Conservation (phyloP, 345 rosid species). For the Heritiera fomes region DNA sequence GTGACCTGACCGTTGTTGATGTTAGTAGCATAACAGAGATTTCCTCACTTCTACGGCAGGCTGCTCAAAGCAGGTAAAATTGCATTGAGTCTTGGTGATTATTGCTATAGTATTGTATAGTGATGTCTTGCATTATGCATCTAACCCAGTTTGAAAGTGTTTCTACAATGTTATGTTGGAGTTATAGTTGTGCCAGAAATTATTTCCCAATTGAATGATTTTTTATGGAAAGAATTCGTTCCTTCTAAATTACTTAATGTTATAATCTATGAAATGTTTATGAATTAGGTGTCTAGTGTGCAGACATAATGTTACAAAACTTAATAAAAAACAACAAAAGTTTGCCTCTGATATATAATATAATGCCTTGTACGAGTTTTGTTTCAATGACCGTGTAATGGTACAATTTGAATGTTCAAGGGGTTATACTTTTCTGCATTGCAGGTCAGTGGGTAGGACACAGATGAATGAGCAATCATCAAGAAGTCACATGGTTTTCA, state of each 20-base stretch:
- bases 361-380: neutral
- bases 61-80: constrained; percentile 87
- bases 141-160: neutral
- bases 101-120: neutral
- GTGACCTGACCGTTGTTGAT: constrained; percentile 79
- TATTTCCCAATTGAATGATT: neutral
- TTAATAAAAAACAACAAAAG: neutral
- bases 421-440: constrained; percentile 7
- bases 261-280: neutral
- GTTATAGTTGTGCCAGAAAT: neutral
- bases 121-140: neutral
- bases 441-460: constrained; percentile 88
- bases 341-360: neutral
- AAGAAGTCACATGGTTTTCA: constrained; percentile 84
- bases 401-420: neutral
- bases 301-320: neutral
- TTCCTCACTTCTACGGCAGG: constrained; percentile 71
- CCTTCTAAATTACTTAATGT: neutral
- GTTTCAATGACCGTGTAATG: neutral
- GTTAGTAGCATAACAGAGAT: constrained; percentile 75
- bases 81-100: neutral
- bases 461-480: constrained; percentile 88
- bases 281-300: neutral
- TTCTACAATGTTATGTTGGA: neutral
- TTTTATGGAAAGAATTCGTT: neutral